Evolutionary conservation across 305 asterid genomes (phyloP).

Genomic region (Solanum hybrid): DNA sequence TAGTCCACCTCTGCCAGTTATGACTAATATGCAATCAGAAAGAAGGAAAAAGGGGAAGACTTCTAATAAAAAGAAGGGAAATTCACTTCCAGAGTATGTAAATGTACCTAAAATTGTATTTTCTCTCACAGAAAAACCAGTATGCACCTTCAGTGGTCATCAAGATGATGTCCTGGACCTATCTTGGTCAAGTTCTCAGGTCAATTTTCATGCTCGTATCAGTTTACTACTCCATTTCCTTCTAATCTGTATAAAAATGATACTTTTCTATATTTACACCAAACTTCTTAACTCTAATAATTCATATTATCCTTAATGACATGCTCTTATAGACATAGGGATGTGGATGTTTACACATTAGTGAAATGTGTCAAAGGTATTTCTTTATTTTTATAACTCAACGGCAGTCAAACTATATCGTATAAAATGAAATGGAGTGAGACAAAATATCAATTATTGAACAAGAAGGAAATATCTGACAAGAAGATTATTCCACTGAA

Average conservation of each 20-base stretch:
- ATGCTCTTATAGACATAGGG: neutral
- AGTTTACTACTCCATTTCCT: neutral
- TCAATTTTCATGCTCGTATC: conserved; percentile 8
- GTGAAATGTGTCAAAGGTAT: neutral
- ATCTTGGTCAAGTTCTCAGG: conserved; percentile 85
- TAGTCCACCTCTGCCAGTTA: neutral
- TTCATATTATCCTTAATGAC: neutral
- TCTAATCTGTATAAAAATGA: neutral
- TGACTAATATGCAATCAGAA: conserved; percentile 30
- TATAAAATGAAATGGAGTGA: neutral
- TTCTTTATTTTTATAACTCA: neutral
- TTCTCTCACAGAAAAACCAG: conserved; percentile 67
- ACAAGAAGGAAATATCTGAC: neutral
- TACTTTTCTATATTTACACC: neutral
- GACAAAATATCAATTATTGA: neutral
- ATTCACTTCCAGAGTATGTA: conserved; percentile 52
- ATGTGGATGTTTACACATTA: neutral
- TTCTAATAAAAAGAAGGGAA: conserved; percentile 33
- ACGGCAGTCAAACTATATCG: neutral
- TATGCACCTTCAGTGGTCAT: conserved; percentile 66
- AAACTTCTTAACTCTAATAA: neutral
- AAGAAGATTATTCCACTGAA: neutral
- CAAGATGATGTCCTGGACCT: conserved; percentile 76
- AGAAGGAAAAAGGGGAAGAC: conserved; percentile 35
- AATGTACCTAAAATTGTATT: conserved; percentile 64